Base-by-base conservation (phyloP, 2,329 filamentous ascomycete species). In the Alternaria infectoria region DNA sequence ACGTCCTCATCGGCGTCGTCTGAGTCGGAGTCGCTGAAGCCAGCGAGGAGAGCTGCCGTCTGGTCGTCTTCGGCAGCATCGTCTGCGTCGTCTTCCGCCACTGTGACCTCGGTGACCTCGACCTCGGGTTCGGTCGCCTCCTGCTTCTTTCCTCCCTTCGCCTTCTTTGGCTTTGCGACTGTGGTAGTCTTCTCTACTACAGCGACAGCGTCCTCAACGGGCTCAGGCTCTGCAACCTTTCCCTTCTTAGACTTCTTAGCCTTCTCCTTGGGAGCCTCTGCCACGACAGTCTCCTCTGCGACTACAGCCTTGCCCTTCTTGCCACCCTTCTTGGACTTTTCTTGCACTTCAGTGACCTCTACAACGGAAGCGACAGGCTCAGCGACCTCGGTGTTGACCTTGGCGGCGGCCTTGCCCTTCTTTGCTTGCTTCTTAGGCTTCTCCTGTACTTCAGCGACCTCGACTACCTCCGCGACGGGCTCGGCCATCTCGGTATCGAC, bases 21-120 rank as follows among this genome's bases (percentile, higher is more conserved):
- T 17, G 78, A 77, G 54, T 83, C 81, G 52, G 83, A 44, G 61
- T 81, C 81, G 73, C 80, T 83, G 71, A 86, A 86, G 57, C 84
- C 84, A 64, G 83, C 82, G 25, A 86, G 81, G 17, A 86, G 78
- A 8, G 82, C 83, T n/a, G 81, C 82, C 28, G 83, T 85, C 70
- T 85, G 83, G 70, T 85, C 83, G 43, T 82, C 82, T 19, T 80
- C 77, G 8, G 43, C 68, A 6, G 52, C 64, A 28, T 69, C 69
- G 15, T 70, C 70, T 8, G 67, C 69, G 30, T 71, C 69, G 9
- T 62, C 68, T 11, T 58, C 58, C 7, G 58, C 66, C 4, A 54
- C 58, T 30, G 59, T 49, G 13, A 63, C 59, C 36, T 74, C 68
- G 7, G 66, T 60, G 17, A 65, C 59, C 12, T 73, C 68, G 13